Base-by-base conservation (phyloP, 2,329 filamentous ascomycete species). In the Bipolaris gigantea region DNA sequence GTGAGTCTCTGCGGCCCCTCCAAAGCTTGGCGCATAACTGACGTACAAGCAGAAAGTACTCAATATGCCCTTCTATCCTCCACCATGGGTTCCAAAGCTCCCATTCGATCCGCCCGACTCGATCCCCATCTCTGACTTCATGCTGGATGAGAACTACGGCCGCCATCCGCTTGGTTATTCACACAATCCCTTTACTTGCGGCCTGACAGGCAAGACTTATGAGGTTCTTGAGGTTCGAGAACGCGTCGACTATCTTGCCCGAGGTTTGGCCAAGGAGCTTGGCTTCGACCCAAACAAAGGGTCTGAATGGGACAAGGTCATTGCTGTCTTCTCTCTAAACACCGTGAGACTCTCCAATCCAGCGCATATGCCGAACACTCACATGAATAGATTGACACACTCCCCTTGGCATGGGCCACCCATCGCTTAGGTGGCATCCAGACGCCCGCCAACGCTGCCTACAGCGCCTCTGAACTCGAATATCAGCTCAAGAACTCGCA, bases 271-370 rank as follows among this genome's bases (percentile, higher is more conserved):
- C 36, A 86, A 89, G 69, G 85, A 89, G 59, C 81, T 94, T 55
- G 86, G 84, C 39, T 92, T 89, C 81, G 73, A 81, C 41, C 85
- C 88, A 7, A 87, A 89, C 61, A 73, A 85, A 52, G 89, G 88
- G 11, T 84, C 84, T 0, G 89, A 92, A 70, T 94, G 88, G 87
- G 89, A 94, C 66, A 91, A 92, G 72, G 88, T 92, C 21, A 78
- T 90, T 43, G 87, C 81, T 4, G 78, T 92, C 25, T 95, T 90
- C 75, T 87, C 87, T n/a, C 75, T 92, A 55, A 95, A 95, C 70
- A 90, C 89, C 27, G 88, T 90, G 74, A 55, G 82, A 70, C 39
- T 46, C n/a, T 19, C 15, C 10, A 35, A 18, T 15, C 9, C 21
- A 27, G 11, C 10, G 13, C 15, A 9, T 6, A 27, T 46, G 23